Conservation (phyloP, 331 rosid species). For the Quercus tomentella region DNA sequence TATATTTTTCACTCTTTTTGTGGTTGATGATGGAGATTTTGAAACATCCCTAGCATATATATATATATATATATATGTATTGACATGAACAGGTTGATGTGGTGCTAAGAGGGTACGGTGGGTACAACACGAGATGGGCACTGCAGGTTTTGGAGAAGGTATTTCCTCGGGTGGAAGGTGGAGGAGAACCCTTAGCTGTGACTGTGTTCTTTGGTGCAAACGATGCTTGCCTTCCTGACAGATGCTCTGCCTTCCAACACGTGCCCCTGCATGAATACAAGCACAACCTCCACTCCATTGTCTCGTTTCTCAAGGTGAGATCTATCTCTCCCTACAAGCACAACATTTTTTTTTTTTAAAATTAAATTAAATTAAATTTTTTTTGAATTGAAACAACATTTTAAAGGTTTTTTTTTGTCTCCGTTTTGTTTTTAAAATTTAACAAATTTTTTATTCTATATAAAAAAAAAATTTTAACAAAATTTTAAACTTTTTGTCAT, state of each 20-base stretch:
- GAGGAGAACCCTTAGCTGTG: slow-evolving; percentile 43
- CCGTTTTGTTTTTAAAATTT: too few species aligned
- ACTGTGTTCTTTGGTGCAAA: slow-evolving; percentile 92
- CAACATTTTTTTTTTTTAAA: too few species aligned
- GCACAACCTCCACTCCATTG: slow-evolving; percentile 54
- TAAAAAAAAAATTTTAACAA: too few species aligned
- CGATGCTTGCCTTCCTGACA: slow-evolving; percentile 71
- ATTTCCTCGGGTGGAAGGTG: slow-evolving; percentile 36
- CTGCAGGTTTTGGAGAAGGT: slow-evolving; percentile 64
- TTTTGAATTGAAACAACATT: too few species aligned
- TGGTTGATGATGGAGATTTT: slow-evolving; percentile 4
- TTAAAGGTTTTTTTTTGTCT: too few species aligned
- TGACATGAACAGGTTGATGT: slow-evolving; percentile 55
- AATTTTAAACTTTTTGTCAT: too few species aligned
- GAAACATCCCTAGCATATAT: neutral
- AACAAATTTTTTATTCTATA: too few species aligned
- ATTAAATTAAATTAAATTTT: too few species aligned
- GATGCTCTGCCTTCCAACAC: slow-evolving; percentile 67
- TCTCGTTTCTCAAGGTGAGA: slow-evolving; percentile 68
- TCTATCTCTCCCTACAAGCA: too few species aligned
- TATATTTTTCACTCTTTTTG: too few species aligned
- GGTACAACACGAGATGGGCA: slow-evolving; percentile 92
- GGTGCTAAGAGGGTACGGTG: slow-evolving; percentile 80
- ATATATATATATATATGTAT: neutral
- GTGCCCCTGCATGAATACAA: slow-evolving; percentile 71